Evolutionary conservation across 768 basidiomycete genomes (phyloP), one percentile per base, ranked within the genome.

Genomic region (Xanthoconium stramineum): DNA sequence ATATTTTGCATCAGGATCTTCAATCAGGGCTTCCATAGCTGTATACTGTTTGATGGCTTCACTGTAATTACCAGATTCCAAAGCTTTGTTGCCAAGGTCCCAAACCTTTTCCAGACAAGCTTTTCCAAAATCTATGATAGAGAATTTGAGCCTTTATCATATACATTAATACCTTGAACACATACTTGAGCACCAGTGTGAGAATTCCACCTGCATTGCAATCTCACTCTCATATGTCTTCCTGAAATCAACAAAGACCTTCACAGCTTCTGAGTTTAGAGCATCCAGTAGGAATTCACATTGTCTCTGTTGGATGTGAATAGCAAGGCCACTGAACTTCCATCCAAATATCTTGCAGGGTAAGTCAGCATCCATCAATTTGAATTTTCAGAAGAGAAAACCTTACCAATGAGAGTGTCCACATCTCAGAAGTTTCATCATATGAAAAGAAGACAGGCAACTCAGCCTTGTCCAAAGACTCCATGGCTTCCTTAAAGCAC

Each of bases 271-370:
- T 13, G 57, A 12, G 3, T 46, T 10, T 11, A 38, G 58, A 12
- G 24, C n/a, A 3, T 50, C 19, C 33, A 62, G 13, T 3, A 63
- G 20, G 10, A 36, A 47, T 20, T 62, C 45, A 33, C 57, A 63
- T 45, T 56, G 59, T 35, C 3, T 36, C 48, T 63, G 57, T 19
- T 63, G 62, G 12, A 63, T 56, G 33, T 56, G 52, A 35, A 63
- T 47, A 2, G 46, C 49, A n/a, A 63, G 54, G 14, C 57, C 61
- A 48, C 49, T 62, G 19, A 63, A 63, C 10, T 63, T 63, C 62
- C 62, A 63, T 28, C 62, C 62, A 36, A 63, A 63, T 8, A 63
- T 48, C 62, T 63, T 52, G 17, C 7, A 33, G 13, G 7, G 1
- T 7, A 36, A 17, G 35, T 62, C 17, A 62, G 48, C 20, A 13